Evolutionary conservation across 768 basidiomycete genomes (phyloP).

Genomic region (Candolleomyces aberdarensis): DNA sequence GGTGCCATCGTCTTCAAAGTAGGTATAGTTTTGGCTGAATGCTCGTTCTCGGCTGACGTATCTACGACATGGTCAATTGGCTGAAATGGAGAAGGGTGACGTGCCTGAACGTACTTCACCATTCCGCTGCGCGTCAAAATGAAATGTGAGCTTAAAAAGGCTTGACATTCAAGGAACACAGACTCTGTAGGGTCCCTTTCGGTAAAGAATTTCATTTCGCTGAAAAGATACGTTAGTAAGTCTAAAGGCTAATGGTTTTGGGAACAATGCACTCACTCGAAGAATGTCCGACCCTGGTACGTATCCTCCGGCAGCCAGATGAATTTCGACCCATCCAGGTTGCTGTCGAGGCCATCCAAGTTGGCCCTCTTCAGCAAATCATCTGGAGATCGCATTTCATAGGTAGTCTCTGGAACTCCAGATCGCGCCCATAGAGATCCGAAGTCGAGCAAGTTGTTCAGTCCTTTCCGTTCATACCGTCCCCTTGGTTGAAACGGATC

Average conservation of each 20-base stretch:
- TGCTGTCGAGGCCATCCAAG: background rate
- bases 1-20: constrained; percentile 50
- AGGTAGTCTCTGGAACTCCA: background rate
- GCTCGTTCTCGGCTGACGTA: constrained; percentile 60
- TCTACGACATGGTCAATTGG: constrained; percentile 29
- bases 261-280: constrained; percentile 48
- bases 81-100: constrained; percentile 24
- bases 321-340: constrained; percentile 44
- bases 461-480: too few species aligned
- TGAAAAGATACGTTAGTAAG: constrained; percentile 17
- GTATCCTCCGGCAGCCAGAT: constrained; percentile 69
- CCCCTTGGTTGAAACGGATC: too few species aligned
- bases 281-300: constrained; percentile 65
- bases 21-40: constrained; percentile 51
- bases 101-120: constrained; percentile 63
- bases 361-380: background rate
- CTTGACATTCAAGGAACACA: constrained; percentile 10
- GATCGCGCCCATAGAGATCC: background rate
- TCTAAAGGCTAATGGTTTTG: background rate
- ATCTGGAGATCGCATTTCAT: background rate
- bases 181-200: constrained; percentile 69
- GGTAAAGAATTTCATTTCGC: constrained; percentile 59
- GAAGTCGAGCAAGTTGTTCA: background rate
- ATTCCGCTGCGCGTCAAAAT: constrained; percentile 47
- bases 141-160: constrained; percentile 13